Percentiles rank a stretch among this genome's conserved stretches.
phyloP scores from a whole-genome alignment of 257 asterid genomes.

The Capsicum baccatum region DNA sequence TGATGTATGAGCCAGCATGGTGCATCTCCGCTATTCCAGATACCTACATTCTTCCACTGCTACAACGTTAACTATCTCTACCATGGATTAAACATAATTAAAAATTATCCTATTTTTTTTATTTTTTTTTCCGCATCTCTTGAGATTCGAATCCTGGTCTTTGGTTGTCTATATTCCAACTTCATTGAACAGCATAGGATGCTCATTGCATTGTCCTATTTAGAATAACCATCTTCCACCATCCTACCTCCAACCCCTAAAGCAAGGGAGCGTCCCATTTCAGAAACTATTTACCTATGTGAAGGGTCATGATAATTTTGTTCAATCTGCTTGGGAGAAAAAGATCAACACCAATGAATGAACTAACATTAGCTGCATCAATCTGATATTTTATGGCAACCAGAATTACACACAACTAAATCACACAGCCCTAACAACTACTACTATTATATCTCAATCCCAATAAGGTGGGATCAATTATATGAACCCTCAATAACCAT shows the following conservation, averaged over 20 bases:
- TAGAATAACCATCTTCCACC: background rate
- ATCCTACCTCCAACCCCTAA: background rate
- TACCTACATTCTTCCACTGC: background rate
- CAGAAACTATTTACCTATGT: background rate
- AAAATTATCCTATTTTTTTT: background rate
- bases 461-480: background rate
- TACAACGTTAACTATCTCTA: background rate
- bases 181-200: background rate
- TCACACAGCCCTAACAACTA: background rate
- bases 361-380: slow-evolving; percentile 10
- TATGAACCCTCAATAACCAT: slow-evolving; percentile 9
- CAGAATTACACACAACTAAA: background rate
- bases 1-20: background rate
- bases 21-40: background rate
- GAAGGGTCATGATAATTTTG: background rate
- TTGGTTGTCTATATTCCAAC: background rate
- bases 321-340: background rate
- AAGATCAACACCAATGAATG: background rate
- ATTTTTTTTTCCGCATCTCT: background rate
- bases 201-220: background rate
- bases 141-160: background rate
- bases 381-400: background rate
- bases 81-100: background rate
- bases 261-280: background rate
- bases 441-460: slow-evolving; percentile 14